Evolutionary conservation across 192 early-diverging fungal species (phyloP).

Genomic region (Coemansia sp.): DNA sequence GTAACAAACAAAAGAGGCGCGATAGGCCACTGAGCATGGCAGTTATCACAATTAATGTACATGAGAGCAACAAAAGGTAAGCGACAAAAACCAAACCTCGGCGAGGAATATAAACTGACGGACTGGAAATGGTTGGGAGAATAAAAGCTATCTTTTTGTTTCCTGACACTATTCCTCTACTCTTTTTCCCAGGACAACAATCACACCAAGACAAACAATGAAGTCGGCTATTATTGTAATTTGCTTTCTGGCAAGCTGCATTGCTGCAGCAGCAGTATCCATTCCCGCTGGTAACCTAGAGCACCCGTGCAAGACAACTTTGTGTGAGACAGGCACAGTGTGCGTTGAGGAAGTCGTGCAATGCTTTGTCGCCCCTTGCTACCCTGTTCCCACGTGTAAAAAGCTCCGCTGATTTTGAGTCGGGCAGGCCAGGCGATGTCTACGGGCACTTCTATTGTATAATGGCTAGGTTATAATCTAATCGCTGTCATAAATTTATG

Average conservation of each 20-base stretch:
- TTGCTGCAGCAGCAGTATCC: background rate
- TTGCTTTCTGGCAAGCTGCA: background rate
- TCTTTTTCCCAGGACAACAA: background rate
- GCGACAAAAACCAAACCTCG: background rate
- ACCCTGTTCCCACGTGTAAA: constrained; percentile 25
- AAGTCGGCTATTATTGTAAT: constrained; percentile 8
- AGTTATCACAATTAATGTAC: background rate
- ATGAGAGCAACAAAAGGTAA: background rate
- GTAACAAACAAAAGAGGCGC: background rate
- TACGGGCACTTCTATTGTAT: background rate
- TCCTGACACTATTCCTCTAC: background rate
- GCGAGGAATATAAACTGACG: background rate
- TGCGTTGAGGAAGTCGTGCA: constrained; percentile 29
- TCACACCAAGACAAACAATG: constrained; percentile 1
- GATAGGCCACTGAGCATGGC: background rate
- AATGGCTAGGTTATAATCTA: background rate
- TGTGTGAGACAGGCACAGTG: constrained; percentile 9
- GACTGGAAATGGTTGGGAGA: background rate
- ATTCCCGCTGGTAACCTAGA: background rate
- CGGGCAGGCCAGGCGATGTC: background rate
- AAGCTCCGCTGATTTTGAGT: background rate
- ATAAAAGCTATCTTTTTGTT: background rate
- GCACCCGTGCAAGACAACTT: constrained; percentile 17
- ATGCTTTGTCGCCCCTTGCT: constrained; percentile 31
- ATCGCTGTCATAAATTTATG: background rate